phyloP scores from a whole-genome alignment of 2,329 filamentous ascomycete species.

The Orbilia quercus region DNA sequence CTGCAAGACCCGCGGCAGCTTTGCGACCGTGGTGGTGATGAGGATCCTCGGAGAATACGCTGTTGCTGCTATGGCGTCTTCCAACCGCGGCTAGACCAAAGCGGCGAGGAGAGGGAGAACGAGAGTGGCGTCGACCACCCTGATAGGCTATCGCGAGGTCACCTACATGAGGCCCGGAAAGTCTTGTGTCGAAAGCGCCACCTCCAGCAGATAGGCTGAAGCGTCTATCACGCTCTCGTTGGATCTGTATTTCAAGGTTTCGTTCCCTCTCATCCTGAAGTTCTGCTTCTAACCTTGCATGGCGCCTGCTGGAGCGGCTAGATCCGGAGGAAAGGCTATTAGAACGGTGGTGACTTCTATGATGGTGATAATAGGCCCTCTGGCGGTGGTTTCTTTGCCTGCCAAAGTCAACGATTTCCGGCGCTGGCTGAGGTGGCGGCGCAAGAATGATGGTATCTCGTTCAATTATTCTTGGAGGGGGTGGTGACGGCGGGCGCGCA shows the following conservation, averaged over 20 bases:
- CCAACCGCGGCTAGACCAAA: conserved; percentile 38
- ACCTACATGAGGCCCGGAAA: conserved; percentile 51
- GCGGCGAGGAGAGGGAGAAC: conserved; percentile 46
- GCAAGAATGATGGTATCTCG: conserved; percentile 55
- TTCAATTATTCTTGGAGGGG: conserved; percentile 53
- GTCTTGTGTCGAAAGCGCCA: conserved; percentile 38
- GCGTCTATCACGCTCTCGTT: conserved; percentile 49
- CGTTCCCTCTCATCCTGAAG: conserved; percentile 52
- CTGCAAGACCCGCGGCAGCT: conserved; percentile 30
- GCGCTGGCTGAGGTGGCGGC: conserved; percentile 39
- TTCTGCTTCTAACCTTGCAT: conserved; percentile 37
- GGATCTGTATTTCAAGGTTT: conserved; percentile 52
- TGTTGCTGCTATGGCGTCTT: conserved; percentile 49
- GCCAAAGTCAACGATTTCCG: conserved; percentile 35
- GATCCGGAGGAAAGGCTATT: conserved; percentile 48
- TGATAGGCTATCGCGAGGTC: conserved; percentile 45
- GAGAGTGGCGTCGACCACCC: conserved; percentile 41
- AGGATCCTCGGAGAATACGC: conserved; percentile 35
- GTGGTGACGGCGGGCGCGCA: conserved; percentile 45
- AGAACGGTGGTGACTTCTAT: conserved; percentile 50
- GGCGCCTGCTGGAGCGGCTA: conserved; percentile 48
- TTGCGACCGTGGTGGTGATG: conserved; percentile 53
- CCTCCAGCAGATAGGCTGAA: conserved; percentile 53
- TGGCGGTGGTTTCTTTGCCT: conserved; percentile 52
- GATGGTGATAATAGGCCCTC: conserved; percentile 51